Conservation (phyloP, 352 stramenopile genomes). For the Pythium apleroticum region DNA sequence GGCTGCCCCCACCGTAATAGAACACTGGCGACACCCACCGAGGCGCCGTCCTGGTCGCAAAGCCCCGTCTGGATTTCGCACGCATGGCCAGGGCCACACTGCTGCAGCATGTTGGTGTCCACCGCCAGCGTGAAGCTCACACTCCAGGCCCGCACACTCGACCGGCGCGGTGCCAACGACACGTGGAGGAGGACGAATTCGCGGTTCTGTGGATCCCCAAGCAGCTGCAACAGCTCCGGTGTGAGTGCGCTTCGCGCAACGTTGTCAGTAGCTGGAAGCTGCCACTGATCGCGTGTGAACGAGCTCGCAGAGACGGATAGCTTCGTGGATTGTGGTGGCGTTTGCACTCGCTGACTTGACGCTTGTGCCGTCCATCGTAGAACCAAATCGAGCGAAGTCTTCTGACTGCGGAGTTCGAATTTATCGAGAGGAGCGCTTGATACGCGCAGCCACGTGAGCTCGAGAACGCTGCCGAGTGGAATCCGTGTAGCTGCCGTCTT, state of each 20-base stretch:
- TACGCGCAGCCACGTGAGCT: conserved; percentile 7
- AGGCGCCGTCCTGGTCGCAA: conserved; percentile 14
- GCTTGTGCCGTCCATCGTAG: conserved; percentile 4
- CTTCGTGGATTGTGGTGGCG: background rate
- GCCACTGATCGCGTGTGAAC: conserved; percentile 1
- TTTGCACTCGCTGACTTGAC: background rate
- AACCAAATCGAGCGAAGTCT: conserved; percentile 3
- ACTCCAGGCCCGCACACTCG: background rate
- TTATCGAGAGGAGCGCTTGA: background rate
- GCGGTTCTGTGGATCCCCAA: background rate
- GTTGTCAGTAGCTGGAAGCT: background rate
- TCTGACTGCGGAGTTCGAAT: background rate
- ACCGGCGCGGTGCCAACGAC: conserved; percentile 11
- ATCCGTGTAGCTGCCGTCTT: background rate
- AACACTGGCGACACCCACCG: background rate
- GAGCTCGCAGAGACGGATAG: background rate
- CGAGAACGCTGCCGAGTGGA: conserved; percentile 9
- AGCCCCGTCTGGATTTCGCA: background rate
- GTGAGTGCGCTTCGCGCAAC: conserved; percentile 11
- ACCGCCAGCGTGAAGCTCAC: conserved; percentile 14
- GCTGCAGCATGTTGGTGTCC: background rate
- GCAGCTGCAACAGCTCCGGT: conserved; percentile 5
- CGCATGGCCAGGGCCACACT: background rate
- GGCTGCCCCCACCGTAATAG: background rate
- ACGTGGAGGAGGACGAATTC: conserved; percentile 7